Base-by-base conservation (phyloP, 108 stramenopile genomes). In the Skeletonema tropicum region DNA sequence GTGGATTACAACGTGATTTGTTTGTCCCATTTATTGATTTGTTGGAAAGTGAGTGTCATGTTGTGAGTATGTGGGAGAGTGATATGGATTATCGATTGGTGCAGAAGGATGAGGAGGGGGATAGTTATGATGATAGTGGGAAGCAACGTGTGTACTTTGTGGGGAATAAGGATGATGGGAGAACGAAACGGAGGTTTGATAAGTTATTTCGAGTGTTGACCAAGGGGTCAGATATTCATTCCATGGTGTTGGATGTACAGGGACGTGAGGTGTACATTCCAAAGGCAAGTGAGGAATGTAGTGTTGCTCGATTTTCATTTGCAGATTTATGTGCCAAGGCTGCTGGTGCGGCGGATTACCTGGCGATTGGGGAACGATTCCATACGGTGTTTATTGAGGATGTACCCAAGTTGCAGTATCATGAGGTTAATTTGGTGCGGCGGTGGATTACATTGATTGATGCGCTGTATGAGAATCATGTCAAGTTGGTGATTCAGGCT, bases 21-120 rank as follows among this genome's bases (percentile, higher is more conserved):
- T 99, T 99, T 58, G 29, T 98, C 25, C 99, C 99, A 5, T 98
- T 97, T 88, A 97, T 99, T 61, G 87, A 92, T 60, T 66, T 89
- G 73, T 76, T 98, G 55, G 71, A 96, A 72, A 71, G 89, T 57
- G 73, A 79, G 32, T 84, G 70, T 57, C 33, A 57, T 6, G 92
- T 97, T 9, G 85, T 96, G 13, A 75, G 82, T 61, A 84, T 98
- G 89, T 79, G 87, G 83, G 91, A 88, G 35, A 88, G 87, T 31
- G 90, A 90, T n/a, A 87, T 77, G 58, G 94, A 95, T 68, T 95
- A 95, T 79, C 83, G 94, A 58, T 76, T 95, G 81, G 64, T 93
- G 2, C 76, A 75, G 49, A 69, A 64, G 25, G 58, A 57, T 52
- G 41, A 62, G 15, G 75, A 70, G 45, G 74, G 21, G n/a, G 33